Conservation (phyloP, 805 yeast genomes). For the Starmerella vaccinii region DNA sequence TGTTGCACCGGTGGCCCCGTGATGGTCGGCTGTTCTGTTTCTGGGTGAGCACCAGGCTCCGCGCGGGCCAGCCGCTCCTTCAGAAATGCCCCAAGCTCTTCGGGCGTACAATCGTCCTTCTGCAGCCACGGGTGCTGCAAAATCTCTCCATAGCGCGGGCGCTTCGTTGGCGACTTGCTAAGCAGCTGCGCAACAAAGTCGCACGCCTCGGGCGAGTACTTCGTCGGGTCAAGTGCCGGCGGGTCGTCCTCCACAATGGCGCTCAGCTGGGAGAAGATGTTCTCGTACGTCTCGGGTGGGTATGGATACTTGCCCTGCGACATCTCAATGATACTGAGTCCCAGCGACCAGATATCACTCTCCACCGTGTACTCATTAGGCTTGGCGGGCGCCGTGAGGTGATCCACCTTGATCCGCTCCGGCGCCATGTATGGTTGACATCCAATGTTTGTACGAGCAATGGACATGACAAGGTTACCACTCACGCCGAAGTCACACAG, state of each 20-base stretch:
- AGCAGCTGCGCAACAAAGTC: constrained; percentile 63
- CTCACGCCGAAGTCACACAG: constrained; percentile 94
- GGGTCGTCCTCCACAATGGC: constrained; percentile 96
- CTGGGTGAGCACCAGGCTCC: constrained; percentile 3
- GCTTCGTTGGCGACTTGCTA: constrained; percentile 63
- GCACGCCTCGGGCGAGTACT: constrained; percentile 65
- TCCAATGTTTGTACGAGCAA: constrained; percentile 92
- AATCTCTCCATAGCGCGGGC: constrained; percentile 72
- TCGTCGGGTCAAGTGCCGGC: constrained; percentile 57
- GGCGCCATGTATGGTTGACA: constrained; percentile 99
- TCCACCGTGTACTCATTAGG: constrained; percentile 69
- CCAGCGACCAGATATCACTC: constrained; percentile 92
- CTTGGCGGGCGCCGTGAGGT: constrained; percentile 21
- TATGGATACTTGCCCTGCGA: constrained; percentile 93
- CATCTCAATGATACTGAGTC: constrained; percentile 74
- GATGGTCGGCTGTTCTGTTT: constrained; percentile 8
- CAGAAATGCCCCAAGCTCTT: constrained; percentile 35
- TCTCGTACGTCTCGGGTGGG: constrained; percentile 84
- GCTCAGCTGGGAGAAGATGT: constrained; percentile 82
- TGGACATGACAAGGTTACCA: constrained; percentile 87
- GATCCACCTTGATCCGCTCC: constrained; percentile 53
- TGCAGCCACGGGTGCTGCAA: constrained; percentile 77
- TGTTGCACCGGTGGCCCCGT: neutral
- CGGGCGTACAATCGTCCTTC: constrained; percentile 31
- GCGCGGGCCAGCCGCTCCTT: constrained; percentile 15